A percentile compares a stretch with the other conserved stretches of the same genome.
phyloP scores from a whole-genome alignment of 495 filamentous ascomycete species.

The Penicillium ucsense region DNA sequence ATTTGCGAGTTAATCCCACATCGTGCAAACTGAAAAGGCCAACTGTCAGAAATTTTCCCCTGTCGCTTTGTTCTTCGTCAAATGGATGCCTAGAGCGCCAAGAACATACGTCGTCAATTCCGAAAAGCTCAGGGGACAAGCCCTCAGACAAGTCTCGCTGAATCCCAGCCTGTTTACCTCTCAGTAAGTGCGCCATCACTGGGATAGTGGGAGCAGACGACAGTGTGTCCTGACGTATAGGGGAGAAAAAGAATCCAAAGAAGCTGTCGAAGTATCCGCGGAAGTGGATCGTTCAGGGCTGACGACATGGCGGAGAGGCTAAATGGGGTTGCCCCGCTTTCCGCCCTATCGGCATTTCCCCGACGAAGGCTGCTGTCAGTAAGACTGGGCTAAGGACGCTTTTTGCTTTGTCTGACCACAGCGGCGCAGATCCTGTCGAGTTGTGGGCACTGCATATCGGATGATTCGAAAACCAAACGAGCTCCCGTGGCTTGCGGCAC shows the following conservation, averaged over 20 bases:
- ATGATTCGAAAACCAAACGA: too few relatives aligned
- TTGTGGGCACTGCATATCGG: too few relatives aligned
- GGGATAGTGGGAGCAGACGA: neutral
- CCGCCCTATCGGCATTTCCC: slow-evolving; percentile 7
- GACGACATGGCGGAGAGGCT: slow-evolving; percentile 22
- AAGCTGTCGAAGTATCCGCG: slow-evolving; percentile 9
- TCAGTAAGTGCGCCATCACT: slow-evolving; percentile 72
- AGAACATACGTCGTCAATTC: slow-evolving; percentile 64
- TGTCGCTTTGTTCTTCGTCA: neutral
- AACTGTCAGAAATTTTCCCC: slow-evolving; percentile 12
- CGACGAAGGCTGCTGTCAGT: neutral
- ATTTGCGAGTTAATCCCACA: slow-evolving; percentile 87
- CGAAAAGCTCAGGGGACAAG: slow-evolving; percentile 63
- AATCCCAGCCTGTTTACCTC: slow-evolving; percentile 87
- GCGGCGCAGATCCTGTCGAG: too few relatives aligned
- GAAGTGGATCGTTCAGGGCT: slow-evolving; percentile 12
- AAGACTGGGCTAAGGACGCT: too few relatives aligned
- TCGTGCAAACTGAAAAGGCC: slow-evolving; percentile 49
- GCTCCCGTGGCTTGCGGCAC: too few relatives aligned
- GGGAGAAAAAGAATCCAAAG: slow-evolving; percentile 6
- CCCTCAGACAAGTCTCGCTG: slow-evolving; percentile 80
- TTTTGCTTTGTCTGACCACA: too few relatives aligned
- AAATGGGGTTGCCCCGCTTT: slow-evolving; percentile 22
- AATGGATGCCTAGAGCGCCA: slow-evolving; percentile 21
- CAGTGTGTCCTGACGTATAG: neutral